These are phyloP conservation scores for Biscogniauxia mediterranea DNA, from an alignment of 2,329 filamentous ascomycete species.

Conservation along the genomic window DNA sequence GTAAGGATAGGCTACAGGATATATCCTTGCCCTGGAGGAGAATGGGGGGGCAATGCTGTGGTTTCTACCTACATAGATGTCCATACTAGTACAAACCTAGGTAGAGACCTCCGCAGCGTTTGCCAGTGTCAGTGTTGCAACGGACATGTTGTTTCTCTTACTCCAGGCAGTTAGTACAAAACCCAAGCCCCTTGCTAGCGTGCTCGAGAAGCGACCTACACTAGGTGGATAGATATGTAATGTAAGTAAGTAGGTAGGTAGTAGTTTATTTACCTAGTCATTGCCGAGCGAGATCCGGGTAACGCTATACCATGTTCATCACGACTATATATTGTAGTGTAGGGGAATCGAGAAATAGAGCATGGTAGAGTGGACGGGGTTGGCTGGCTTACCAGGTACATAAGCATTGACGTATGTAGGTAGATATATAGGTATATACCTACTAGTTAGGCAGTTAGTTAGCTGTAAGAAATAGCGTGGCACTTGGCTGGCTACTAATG, in stretches of 20 bases:
- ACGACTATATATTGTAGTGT: not conserved
- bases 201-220: not conserved
- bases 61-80: not conserved
- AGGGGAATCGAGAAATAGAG: too few relatives aligned
- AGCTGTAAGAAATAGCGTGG: too few relatives aligned
- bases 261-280: too few relatives aligned
- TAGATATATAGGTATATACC: too few relatives aligned
- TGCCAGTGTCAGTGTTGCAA: not conserved
- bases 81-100: not conserved
- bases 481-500: not conserved
- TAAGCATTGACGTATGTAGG: too few relatives aligned
- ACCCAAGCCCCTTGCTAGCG: not conserved
- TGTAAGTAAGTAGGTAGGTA: too few relatives aligned
- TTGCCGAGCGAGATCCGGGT: not conserved
- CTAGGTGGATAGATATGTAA: too few relatives aligned
- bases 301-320: not conserved
- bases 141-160: not conserved
- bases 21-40: not conserved
- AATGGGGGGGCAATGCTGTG: not conserved
- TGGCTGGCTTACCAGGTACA: too few relatives aligned
- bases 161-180: not conserved
- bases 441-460: too few relatives aligned
- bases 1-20: not conserved
- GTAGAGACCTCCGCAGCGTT: not conserved
- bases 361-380: too few relatives aligned